Percentiles rank a stretch among this genome's conserved stretches.
phyloP scores from a whole-genome alignment of 2,329 filamentous ascomycete genomes.

The Simplicillium sp. region DNA sequence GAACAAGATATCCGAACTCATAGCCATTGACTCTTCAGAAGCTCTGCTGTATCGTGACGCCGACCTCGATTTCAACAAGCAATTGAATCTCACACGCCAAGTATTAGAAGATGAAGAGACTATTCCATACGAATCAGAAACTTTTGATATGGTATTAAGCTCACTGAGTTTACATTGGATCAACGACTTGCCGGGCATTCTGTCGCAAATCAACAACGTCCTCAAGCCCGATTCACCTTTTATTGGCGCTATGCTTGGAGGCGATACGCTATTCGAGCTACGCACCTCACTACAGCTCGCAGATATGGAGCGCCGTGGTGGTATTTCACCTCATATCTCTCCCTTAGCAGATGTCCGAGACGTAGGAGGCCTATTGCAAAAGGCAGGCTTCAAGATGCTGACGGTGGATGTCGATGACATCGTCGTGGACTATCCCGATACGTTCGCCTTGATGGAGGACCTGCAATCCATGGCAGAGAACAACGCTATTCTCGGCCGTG shows the following conservation, averaged over 20 bases:
- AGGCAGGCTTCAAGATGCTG: constrained; percentile 87
- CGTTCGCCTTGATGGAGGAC: constrained; percentile 85
- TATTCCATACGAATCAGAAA: constrained; percentile 63
- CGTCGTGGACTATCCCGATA: constrained; percentile 85
- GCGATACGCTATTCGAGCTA: constrained; percentile 87
- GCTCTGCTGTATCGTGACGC: constrained; percentile 73
- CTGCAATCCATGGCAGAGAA: constrained; percentile 93
- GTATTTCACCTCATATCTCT: constrained; percentile 82
- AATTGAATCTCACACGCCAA: constrained; percentile 62
- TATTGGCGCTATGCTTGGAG: constrained; percentile 92
- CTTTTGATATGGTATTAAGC: constrained; percentile 85
- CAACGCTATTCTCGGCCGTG: constrained; percentile 79
- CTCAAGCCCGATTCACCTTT: constrained; percentile 89
- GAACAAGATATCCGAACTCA: constrained; percentile 61
- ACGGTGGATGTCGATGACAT: constrained; percentile 98
- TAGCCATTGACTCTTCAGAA: constrained; percentile 73
- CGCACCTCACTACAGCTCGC: constrained; percentile 89
- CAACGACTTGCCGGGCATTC: constrained; percentile 82
- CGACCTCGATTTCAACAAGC: constrained; percentile 62
- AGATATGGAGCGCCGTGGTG: constrained; percentile 82
- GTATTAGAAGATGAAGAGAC: constrained; percentile 67
- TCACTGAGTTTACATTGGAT: constrained; percentile 93
- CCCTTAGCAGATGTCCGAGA: constrained; percentile 89
- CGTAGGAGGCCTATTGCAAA: constrained; percentile 76
- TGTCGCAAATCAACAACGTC: constrained; percentile 76